Percentiles rank a stretch among this genome's conserved stretches.
phyloP scores from a whole-genome alignment of 192 early-diverging fungal species.

The Coemansia biformis region DNA sequence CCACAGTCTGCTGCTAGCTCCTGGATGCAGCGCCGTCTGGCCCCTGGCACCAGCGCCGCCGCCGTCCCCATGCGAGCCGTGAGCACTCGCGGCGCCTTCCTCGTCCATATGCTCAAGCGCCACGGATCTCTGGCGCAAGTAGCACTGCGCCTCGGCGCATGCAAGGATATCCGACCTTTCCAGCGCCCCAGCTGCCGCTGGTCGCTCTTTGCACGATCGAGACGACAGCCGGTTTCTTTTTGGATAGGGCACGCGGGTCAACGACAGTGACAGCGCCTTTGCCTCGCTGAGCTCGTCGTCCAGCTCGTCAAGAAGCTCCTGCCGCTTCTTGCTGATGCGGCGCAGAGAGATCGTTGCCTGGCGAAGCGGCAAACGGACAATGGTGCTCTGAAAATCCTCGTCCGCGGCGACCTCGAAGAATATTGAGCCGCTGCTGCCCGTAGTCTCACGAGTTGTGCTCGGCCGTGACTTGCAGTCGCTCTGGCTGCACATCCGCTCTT shows the following conservation, averaged over 20 bases:
- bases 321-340: conserved; percentile 8
- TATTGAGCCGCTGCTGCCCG: conserved; percentile 5
- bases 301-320: conserved; percentile 33
- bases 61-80: not conserved
- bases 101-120: conserved; percentile 31
- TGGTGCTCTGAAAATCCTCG: conserved; percentile 31
- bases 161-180: conserved; percentile 29
- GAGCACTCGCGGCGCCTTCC: not conserved
- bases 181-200: conserved; percentile 5
- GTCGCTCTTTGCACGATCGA: conserved; percentile 2
- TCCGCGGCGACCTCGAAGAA: conserved; percentile 25
- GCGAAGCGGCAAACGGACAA: conserved; percentile 8
- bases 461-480: too few species aligned
- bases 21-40: too few species aligned
- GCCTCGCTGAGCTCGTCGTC: conserved; percentile 40
- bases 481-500: too few species aligned
- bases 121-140: conserved; percentile 29
- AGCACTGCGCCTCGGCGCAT: conserved; percentile 32
- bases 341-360: conserved; percentile 22
- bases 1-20: too few species aligned
- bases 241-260: conserved; percentile 11
- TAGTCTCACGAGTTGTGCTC: too few species aligned
- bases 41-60: too few species aligned
- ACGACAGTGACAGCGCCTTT: conserved; percentile 38
- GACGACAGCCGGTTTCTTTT: too few species aligned